phyloP scores from a whole-genome alignment of 768 basidiomycete genomes.

The Tricholoma terreum region DNA sequence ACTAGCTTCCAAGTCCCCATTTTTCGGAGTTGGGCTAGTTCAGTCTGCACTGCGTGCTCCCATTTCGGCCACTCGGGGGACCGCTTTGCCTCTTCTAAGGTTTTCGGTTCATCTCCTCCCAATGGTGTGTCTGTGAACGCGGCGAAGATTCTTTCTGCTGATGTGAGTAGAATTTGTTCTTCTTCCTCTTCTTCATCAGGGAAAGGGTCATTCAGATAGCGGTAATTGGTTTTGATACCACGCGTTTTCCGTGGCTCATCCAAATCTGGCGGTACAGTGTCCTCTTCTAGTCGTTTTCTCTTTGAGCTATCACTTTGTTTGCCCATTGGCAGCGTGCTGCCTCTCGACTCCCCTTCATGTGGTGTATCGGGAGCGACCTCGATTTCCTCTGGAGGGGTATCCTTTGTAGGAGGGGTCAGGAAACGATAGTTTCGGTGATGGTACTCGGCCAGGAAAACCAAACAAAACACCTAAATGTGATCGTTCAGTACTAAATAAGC shows the following conservation, averaged over 20 bases:
- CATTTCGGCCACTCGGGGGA: conserved; percentile 15
- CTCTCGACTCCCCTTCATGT: neutral
- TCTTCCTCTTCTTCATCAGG: neutral
- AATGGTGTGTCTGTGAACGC: neutral
- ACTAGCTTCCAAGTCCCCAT: conserved; percentile 7
- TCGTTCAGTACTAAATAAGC: no score
- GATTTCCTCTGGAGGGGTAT: neutral
- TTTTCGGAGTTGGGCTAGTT: conserved; percentile 17
- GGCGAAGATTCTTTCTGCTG: neutral
- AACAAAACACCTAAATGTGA: no score
- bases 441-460: no score
- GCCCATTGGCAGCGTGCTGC: neutral
- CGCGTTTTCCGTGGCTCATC: neutral
- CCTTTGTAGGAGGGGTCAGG: neutral
- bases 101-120: conserved; percentile 3
- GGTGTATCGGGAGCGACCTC: neutral
- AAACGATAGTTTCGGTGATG: neutral
- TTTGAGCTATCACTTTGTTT: neutral
- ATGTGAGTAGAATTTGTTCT: neutral
- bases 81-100: conserved; percentile 6
- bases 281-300: neutral
- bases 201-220: neutral
- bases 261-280: neutral
- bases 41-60: conserved; percentile 13
- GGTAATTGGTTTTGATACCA: neutral